A percentile compares a stretch with the other conserved stretches of the same genome.
phyloP scores from a whole-genome alignment of 139 green algal species.

The Zygnema circumcarinatum region DNA sequence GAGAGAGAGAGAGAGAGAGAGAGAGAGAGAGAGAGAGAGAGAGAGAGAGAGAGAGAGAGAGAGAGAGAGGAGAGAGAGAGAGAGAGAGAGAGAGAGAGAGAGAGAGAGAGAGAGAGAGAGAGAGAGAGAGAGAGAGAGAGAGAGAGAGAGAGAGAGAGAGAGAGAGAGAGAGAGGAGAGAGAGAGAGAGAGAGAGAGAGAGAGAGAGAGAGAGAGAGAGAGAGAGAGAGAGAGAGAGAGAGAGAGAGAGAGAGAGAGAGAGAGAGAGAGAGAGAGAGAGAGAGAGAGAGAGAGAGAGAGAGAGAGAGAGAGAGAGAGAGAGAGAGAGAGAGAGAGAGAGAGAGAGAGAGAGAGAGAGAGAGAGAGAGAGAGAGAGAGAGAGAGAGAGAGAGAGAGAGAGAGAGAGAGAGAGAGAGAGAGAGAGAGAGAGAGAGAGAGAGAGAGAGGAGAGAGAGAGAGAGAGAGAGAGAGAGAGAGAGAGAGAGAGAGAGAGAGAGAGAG shows the following conservation, averaged over 20 bases:
- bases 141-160: not conserved
- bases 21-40: not conserved
- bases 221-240: not conserved
- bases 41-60: conserved; percentile 12
- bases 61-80: conserved; percentile 2
- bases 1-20: not conserved
- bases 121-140: not conserved
- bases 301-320: not conserved
- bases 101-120: not conserved
- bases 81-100: not conserved
- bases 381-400: too few relatives aligned
- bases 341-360: too few relatives aligned
- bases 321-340: conserved; percentile 7
- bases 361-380: too few relatives aligned
- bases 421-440: too few relatives aligned
- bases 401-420: too few relatives aligned
- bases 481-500: too few relatives aligned
- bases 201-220: not conserved
- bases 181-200: not conserved
- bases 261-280: not conserved
- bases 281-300: not conserved
- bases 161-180: not conserved
- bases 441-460: too few relatives aligned
- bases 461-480: too few relatives aligned
- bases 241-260: conserved; percentile 11